Conservation (phyloP, 2,329 filamentous ascomycete genomes). For the Stenocarpella maydis region DNA sequence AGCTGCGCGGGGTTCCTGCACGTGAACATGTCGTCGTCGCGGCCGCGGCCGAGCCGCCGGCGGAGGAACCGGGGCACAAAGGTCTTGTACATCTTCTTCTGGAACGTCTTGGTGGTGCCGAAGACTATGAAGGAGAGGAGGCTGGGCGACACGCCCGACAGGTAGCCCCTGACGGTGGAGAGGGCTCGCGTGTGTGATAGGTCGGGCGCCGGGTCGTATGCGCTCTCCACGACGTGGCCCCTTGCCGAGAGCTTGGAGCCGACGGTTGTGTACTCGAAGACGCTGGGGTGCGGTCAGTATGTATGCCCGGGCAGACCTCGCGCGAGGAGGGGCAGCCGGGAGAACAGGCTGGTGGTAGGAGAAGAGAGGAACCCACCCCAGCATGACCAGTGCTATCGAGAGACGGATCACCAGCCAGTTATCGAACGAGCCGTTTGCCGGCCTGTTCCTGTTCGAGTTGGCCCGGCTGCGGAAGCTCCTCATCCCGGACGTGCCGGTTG, state of each 20-base stretch:
- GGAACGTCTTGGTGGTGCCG: slow-evolving; percentile 40
- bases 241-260: slow-evolving; percentile 18
- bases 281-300: slow-evolving; percentile 3
- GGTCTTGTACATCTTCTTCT: slow-evolving; percentile 37
- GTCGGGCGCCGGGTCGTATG: slow-evolving; percentile 31
- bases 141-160: slow-evolving; percentile 41
- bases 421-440: slow-evolving; percentile 22
- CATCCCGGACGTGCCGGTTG: neutral
- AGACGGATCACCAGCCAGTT: slow-evolving; percentile 34
- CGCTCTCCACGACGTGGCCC: slow-evolving; percentile 47
- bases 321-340: neutral
- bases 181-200: slow-evolving; percentile 25
- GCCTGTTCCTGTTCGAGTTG: neutral
- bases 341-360: too few relatives aligned
- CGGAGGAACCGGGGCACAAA: slow-evolving; percentile 35
- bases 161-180: slow-evolving; percentile 37
- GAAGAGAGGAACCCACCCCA: slow-evolving; percentile 21
- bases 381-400: slow-evolving; percentile 29
- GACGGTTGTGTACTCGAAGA: slow-evolving; percentile 33
- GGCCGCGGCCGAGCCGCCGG: neutral
- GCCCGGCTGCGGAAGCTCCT: slow-evolving; percentile 20
- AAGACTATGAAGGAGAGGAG: slow-evolving; percentile 41
- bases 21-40: slow-evolving; percentile 15
- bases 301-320: neutral
- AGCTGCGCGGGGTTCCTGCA: neutral